Evolutionary conservation across 164 flowering plant species (phyloP).

Genomic region (Tinospora cordifolia): DNA sequence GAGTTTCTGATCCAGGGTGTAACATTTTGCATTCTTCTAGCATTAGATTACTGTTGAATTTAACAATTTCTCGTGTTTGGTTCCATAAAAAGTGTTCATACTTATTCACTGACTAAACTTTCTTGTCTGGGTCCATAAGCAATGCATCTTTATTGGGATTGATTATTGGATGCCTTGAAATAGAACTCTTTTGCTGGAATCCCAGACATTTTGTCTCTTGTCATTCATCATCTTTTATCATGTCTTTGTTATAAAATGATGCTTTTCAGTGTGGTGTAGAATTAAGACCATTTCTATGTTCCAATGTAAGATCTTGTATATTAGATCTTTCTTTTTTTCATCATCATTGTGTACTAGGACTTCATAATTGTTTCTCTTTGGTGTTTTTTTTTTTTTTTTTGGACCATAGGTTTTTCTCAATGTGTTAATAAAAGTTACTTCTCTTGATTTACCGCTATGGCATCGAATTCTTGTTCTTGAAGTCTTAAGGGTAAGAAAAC

Average conservation of each 20-base stretch:
- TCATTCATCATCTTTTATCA: background rate
- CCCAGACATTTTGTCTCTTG: background rate
- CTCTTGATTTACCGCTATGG: conserved; percentile 92
- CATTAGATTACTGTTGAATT: background rate
- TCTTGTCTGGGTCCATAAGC: background rate
- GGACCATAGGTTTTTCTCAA: conserved; percentile 88
- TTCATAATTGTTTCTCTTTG: background rate
- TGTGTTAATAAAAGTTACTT: conserved; percentile 73
- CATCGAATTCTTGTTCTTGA: conserved; percentile 99
- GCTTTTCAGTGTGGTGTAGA: background rate
- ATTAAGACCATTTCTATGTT: background rate
- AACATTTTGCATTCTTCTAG: background rate
- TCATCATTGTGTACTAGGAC: background rate
- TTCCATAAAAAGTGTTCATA: background rate
- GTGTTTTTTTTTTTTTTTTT: conserved; percentile 2
- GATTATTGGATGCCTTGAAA: background rate
- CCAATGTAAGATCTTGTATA: background rate
- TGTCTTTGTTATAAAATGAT: background rate
- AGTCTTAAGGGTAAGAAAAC: conserved; percentile 68
- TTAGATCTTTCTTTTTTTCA: background rate
- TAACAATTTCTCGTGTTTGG: background rate
- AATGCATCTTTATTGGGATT: background rate
- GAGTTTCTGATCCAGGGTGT: background rate
- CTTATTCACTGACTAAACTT: background rate
- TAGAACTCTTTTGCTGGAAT: background rate